Base-by-base conservation (phyloP, 257 asterid species). In the Striga asiatica region DNA sequence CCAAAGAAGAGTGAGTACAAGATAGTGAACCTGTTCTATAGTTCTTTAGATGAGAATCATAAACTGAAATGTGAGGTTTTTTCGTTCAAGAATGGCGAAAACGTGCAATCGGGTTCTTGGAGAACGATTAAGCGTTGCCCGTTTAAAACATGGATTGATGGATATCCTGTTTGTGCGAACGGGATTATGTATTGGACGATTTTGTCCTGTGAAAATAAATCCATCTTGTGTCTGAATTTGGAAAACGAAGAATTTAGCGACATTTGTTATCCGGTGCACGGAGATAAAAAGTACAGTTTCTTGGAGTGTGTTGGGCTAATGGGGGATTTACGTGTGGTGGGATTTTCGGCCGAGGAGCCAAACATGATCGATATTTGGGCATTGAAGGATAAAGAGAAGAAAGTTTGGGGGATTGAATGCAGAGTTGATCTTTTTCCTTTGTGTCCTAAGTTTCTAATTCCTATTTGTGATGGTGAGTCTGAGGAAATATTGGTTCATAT, bases 21-120 rank as follows among this genome's bases (percentile, higher is more conserved):
- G 41, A 70, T 77, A 14, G 74, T 68, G 13, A 77, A 77, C 51
- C 64, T 76, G 77, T 64, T 60, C 47, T 14, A 2, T 6, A 3
- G 16, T 5, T 12, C 42, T 12, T 11, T 12, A 55, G 7, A n/a
- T 76, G 68, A 23, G 12, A 56, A 42, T 3, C 62, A 56, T 34
- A 70, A 61, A 21, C 70, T 77, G 75, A 76, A 78, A 27, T 77
- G 81, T 17, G 74, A 77, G 51, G 58, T 77, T 61, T 71, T 74
- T 58, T 51, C 78, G 2, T 76, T 76, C 28, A 45, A 45, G 16
- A 24, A 17, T 4, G 60, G 56, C 0, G 56, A 54, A 35, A 61
- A 52, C 3, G 78, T 76, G 13, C 3, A 5, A 1, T 61, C 73
- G 2, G 81, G 81, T 0, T 34, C 62, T 0, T 76, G 81, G 81